Conservation (phyloP, 352 stramenopile genomes). For the Phytophthora constricta region DNA sequence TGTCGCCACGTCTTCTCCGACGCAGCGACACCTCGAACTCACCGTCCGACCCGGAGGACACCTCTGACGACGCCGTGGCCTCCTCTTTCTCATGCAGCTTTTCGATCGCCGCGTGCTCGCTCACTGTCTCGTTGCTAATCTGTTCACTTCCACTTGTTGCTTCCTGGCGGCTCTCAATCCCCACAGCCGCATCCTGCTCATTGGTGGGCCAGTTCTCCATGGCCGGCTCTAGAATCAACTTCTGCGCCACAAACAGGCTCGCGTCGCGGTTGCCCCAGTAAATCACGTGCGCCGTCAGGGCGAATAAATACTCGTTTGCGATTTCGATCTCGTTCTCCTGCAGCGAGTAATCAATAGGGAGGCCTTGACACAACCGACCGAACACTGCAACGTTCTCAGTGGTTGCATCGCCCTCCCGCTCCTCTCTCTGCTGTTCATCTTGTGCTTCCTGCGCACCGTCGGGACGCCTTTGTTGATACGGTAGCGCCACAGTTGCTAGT, state of each 20-base stretch:
- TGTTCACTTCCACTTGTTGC: conserved; percentile 8
- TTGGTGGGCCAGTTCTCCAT: conserved; percentile 27
- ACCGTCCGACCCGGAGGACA: conserved; percentile 37
- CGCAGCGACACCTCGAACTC: conserved; percentile 23
- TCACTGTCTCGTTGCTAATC: conserved; percentile 9
- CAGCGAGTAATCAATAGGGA: conserved; percentile 89
- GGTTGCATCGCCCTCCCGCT: conserved; percentile 45
- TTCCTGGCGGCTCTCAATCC: not conserved
- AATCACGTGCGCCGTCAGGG: conserved; percentile 91
- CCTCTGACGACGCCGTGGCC: conserved; percentile 45
- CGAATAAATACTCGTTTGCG: conserved; percentile 94
- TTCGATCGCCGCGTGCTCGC: conserved; percentile 9
- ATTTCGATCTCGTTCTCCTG: conserved; percentile 95
- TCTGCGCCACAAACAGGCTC: conserved; percentile 92
- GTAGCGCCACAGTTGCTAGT: conserved; percentile 32
- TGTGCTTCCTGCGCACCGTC: conserved; percentile 19
- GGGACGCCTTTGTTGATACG: conserved; percentile 32
- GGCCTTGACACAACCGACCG: conserved; percentile 67
- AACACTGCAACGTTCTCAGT: conserved; percentile 61
- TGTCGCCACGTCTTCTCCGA: conserved; percentile 13
- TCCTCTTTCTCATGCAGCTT: conserved; percentile 43
- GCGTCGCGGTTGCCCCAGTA: conserved; percentile 94
- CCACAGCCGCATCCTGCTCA: conserved; percentile 13
- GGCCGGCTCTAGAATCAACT: conserved; percentile 83
- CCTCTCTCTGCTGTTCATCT: conserved; percentile 17